Percentiles rank a stretch among this genome's conserved stretches.
Conservation (phyloP, 352 stramenopile species). For the Plasmopara halstedii region DNA sequence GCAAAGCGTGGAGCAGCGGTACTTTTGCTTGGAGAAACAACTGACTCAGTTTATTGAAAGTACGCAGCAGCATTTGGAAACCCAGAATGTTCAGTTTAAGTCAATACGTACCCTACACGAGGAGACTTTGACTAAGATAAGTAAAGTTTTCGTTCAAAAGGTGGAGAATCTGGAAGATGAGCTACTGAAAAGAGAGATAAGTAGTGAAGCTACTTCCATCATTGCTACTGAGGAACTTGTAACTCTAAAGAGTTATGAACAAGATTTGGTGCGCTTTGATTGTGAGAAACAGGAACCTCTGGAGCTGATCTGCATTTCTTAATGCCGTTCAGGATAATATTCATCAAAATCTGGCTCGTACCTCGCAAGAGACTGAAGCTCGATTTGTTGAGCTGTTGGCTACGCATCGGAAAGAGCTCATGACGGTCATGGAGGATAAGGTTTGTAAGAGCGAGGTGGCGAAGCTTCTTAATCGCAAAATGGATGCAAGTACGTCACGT, state of each 20-base stretch:
- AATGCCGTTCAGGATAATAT: constrained; percentile 5
- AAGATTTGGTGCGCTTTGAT: constrained; percentile 6
- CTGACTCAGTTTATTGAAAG: constrained; percentile 3
- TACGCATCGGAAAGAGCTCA: constrained; percentile 18
- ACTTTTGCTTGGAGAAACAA: constrained; percentile 1
- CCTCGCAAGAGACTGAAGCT: constrained; percentile 11
- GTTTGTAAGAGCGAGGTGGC: constrained; percentile 20
- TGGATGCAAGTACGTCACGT: constrained; percentile 29
- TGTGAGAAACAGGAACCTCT: background rate
- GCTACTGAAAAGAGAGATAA: constrained; percentile 6
- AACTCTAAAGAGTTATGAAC: constrained; percentile 1
- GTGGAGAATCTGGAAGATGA: constrained; percentile 2
- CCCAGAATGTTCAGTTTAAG: constrained; percentile 5
- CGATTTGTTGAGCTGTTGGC: constrained; percentile 15
- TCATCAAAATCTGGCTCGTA: constrained; percentile 1
- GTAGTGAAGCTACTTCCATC: constrained; percentile 1
- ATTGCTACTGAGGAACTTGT: constrained; percentile 6
- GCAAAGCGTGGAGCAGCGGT: constrained; percentile 4
- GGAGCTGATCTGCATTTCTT: background rate
- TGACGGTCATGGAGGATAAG: constrained; percentile 12
- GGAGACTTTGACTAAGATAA: constrained; percentile 8
- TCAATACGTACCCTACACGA: constrained; percentile 1
- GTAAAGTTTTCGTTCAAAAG: constrained; percentile 9
- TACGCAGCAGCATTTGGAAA: constrained; percentile 6
- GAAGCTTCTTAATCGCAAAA: constrained; percentile 33